Evolutionary conservation across 176 grass and related monocot genomes (phyloP).

Genomic region (Tillandsia leiboldiana): DNA sequence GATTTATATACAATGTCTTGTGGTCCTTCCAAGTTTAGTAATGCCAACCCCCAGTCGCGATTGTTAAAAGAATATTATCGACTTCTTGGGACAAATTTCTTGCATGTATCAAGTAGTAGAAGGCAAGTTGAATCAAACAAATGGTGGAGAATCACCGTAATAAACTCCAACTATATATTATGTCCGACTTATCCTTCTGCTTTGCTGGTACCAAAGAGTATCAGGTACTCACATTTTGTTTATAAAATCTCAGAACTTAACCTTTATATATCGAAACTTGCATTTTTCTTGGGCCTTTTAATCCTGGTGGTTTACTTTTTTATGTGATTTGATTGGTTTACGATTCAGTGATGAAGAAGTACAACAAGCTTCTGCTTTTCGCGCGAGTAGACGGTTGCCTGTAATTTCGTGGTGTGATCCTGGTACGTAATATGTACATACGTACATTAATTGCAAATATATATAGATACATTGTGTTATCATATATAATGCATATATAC

Average conservation of each 20-base stretch:
- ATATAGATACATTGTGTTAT: too few relatives aligned
- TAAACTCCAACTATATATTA: conserved; percentile 71
- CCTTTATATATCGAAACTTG: conserved; percentile 1
- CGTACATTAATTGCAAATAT: too few relatives aligned
- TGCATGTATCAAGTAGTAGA: conserved; percentile 18
- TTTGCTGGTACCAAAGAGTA: conserved; percentile 70
- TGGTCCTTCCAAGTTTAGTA: conserved; percentile 53
- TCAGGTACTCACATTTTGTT: conserved; percentile 45
- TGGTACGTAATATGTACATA: conserved; percentile 25
- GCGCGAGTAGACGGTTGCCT: conserved; percentile 71
- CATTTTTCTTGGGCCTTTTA: background rate
- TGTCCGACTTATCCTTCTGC: conserved; percentile 87
- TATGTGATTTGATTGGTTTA: conserved; percentile 1
- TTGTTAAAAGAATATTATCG: conserved; percentile 69
- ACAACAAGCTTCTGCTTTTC: conserved; percentile 78
- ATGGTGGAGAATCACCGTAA: conserved; percentile 69
- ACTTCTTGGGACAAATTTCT: conserved; percentile 45
- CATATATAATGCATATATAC: too few relatives aligned
- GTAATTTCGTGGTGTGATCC: conserved; percentile 91
- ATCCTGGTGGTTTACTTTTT: background rate
- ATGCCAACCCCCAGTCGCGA: conserved; percentile 68
- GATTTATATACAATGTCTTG: conserved; percentile 83
- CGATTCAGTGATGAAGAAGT: conserved; percentile 80
- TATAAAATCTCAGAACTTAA: background rate
- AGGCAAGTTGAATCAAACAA: conserved; percentile 36